Evolutionary conservation across 441 rosid species (phyloP), one percentile per base, ranked within the genome.

Genomic region (Melastoma candidum): DNA sequence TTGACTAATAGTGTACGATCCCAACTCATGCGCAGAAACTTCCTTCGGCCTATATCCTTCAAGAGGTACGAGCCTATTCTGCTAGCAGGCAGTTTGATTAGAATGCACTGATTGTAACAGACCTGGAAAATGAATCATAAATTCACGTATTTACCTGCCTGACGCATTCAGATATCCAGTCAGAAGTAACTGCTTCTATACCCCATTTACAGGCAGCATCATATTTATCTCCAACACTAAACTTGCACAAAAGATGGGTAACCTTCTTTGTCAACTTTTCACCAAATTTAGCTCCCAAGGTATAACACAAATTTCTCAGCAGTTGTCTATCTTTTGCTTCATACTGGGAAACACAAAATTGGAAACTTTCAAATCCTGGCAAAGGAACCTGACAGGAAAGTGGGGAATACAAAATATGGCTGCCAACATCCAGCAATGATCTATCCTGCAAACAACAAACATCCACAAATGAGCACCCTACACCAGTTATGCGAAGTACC

Each of bases 131-230:
- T 10, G 26, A 60, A 17, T 56, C 54, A 61, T 56, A 59, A 27
- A 48, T 41, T 53, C 51, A 61, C 56, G 51, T 58, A 68, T 52
- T 43, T 74, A 94, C 99, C 97, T 81, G 88, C 72, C 78, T 78
- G 67, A 81, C 78, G 74, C 99, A 90, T 70, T 90, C 96, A 70
- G 71, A 85, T 57, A 90, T 67, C 99, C 99, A 94, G 46, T 85
- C 95, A 47, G 78, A 63, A 53, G 95, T 82, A 59, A 85, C 73
- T 17, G 81, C 65, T 56, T 59, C 58, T 76, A 78, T 78, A 57
- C 92, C 90, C 88, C 94, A 83, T 69, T 71, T 77, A 74, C 81
- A 72, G 59, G 97, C 90, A 57, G 77, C 83, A 55, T 85, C 88
- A 65, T 82, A 87, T 71, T 90, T 17, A 17, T 71, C 80, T 60